A percentile compares a stretch with the other conserved stretches of the same genome.
Evolutionary conservation across 108 stramenopile genomes (phyloP).

Genomic region (Conticribra guillardii): DNA sequence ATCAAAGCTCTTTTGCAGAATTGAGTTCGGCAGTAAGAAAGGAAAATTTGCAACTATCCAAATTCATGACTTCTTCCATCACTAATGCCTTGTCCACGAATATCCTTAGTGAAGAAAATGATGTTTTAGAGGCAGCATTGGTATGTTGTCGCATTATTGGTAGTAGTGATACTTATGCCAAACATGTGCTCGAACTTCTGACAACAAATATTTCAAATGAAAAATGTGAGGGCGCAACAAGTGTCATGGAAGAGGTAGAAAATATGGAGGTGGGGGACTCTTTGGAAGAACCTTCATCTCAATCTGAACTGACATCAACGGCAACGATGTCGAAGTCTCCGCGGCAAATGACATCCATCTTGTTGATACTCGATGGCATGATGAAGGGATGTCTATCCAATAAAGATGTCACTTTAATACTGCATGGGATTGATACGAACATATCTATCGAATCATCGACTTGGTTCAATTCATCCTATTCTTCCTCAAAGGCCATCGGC

Average conservation of each 20-base stretch:
- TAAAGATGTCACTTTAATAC: conserved; percentile 14
- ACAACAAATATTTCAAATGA: background rate
- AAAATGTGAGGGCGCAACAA: background rate
- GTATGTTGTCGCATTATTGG: conserved; percentile 31
- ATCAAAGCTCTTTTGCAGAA: no score
- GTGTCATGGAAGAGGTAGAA: background rate
- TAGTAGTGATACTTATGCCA: conserved; percentile 16
- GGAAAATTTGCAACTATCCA: conserved; percentile 5
- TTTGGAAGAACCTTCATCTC: conserved; percentile 4
- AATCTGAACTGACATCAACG: background rate
- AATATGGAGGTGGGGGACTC: background rate
- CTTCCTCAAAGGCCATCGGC: conserved; percentile 9
- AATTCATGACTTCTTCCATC: conserved; percentile 3
- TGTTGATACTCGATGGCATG: conserved; percentile 41
- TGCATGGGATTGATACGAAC: conserved; percentile 17
- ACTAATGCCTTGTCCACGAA: conserved; percentile 24
- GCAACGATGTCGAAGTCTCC: conserved; percentile 19
- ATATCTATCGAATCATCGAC: conserved; percentile 12
- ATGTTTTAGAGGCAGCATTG: conserved; percentile 36
- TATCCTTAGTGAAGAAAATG: conserved; percentile 41
- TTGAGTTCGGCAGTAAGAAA: background rate
- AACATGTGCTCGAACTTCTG: conserved; percentile 12
- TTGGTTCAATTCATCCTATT: conserved; percentile 30
- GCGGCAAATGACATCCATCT: conserved; percentile 23
- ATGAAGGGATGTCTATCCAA: conserved; percentile 34